Evolutionary conservation across 2,329 filamentous ascomycete genomes (phyloP).

Genomic region (Capronia epimyces): DNA sequence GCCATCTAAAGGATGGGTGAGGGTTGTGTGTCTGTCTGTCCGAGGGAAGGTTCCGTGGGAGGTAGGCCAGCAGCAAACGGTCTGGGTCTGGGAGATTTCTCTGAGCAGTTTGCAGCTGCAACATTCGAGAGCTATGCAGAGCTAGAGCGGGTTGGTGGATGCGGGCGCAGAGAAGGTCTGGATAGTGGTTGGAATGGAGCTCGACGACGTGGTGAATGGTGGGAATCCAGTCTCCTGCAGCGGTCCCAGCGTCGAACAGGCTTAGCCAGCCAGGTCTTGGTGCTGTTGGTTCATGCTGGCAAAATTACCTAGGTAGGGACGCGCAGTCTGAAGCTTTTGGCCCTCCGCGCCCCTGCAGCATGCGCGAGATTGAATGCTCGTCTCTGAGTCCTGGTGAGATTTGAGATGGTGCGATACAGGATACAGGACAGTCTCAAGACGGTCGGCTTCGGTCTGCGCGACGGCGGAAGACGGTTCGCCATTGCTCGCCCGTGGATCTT

Average conservation of each 20-base stretch:
- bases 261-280: conserved; percentile 24
- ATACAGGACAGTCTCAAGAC: too few species aligned
- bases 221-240: conserved; percentile 24
- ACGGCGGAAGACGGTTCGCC: not conserved
- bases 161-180: conserved; percentile 5
- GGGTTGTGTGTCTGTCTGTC: conserved; percentile 11
- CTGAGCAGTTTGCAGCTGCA: conserved; percentile 16
- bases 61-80: not conserved
- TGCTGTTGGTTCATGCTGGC: conserved; percentile 21
- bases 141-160: conserved; percentile 24
- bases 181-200: conserved; percentile 19
- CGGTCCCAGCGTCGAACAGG: conserved; percentile 18
- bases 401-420: conserved; percentile 3
- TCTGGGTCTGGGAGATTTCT: conserved; percentile 10
- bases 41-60: conserved; percentile 21
- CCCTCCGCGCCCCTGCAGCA: conserved; percentile 21
- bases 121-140: conserved; percentile 17
- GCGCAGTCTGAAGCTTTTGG: not conserved
- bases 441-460: not conserved
- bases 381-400: conserved; percentile 1
- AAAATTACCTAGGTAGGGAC: conserved; percentile 22
- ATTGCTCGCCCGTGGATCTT: conserved; percentile 4
- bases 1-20: conserved; percentile 13
- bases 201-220: conserved; percentile 8
- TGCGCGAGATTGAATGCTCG: conserved; percentile 10